Base-by-base conservation (phyloP, 345 rosid genomes). In the Excoecaria cochinchinensis region DNA sequence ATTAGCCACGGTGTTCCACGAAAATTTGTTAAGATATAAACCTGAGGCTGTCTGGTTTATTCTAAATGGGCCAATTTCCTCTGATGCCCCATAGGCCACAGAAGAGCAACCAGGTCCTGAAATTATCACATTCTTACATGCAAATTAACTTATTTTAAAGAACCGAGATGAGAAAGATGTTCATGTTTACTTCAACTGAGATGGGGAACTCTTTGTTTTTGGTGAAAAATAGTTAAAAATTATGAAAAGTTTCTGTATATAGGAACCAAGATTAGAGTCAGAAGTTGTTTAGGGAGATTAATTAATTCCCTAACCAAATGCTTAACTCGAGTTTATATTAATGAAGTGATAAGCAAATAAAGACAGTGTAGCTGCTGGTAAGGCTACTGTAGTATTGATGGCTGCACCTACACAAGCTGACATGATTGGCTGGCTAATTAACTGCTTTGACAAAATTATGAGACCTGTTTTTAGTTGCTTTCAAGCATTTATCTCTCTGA, bases 101-200 rank as follows among this genome's bases (percentile, higher is more conserved):
- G 99, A 96, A 15, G 99, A 96, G 87, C 99, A 96, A 21, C 99
- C 99, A 12, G 98, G 99, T 42, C 98, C 99, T 93, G 82, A 15
- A 62, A 13, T 1, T 8, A 44, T 44, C 12, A 17, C 38, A 72
- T 44, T 17, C 1, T 25, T 12, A 51, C 24, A 51, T 12, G 17
- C 6, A 36, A 31, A 11, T 25, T 31, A 31, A 31, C 31, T 31
- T 31, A n/a, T 31, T 31, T 31, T 31, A 2, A 31, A 31, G 31
- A 31, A 0, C 31, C 1, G 31, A 31, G 31, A 31, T 31, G 31
- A 31, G 31, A 31, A 31, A 31, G 31, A 31, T 31, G 31, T 31
- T 31, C 31, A 31, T 31, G 31, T 31, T 31, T 31, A 31, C 31
- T 31, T 31, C 31, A 31, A 31, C 31, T 31, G 31, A 31, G 31